Evolutionary conservation across 805 yeast species (phyloP).

Genomic region (Myxozyma nipponensis): DNA sequence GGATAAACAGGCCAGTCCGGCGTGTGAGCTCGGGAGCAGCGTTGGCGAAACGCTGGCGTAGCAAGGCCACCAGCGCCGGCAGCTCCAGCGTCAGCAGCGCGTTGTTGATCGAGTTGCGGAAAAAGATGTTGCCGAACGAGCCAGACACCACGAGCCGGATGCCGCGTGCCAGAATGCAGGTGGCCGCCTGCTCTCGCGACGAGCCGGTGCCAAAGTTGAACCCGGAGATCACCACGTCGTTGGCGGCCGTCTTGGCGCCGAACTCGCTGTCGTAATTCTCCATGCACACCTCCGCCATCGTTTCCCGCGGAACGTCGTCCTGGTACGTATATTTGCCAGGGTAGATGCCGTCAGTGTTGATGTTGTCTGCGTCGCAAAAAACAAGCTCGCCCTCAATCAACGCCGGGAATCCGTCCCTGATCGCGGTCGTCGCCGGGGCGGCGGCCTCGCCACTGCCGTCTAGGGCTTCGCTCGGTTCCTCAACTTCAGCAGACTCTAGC

Average conservation of each 20-base stretch:
- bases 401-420: conserved; percentile 87
- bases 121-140: conserved; percentile 94
- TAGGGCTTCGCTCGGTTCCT: conserved; percentile 37
- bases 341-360: conserved; percentile 95
- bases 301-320: conserved; percentile 90
- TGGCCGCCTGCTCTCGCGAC: conserved; percentile 98
- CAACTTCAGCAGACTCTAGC: conserved; percentile 32
- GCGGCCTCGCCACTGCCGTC: conserved; percentile 34
- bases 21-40: conserved; percentile 69
- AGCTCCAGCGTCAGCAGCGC: conserved; percentile 91
- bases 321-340: conserved; percentile 99
- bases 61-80: conserved; percentile 74
- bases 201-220: conserved; percentile 98
- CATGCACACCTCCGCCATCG: conserved; percentile 99
- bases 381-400: conserved; percentile 86
- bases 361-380: conserved; percentile 86
- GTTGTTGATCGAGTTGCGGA: conserved; percentile 93
- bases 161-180: conserved; percentile 92
- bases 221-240: conserved; percentile 89
- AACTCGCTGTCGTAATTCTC: conserved; percentile 95
- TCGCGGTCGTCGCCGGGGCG: conserved; percentile 51
- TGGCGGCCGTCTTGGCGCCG: conserved; percentile 70
- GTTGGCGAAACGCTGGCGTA: conserved; percentile 63
- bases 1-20: conserved; percentile 90
- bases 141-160: conserved; percentile 93